phyloP scores from a whole-genome alignment of 371 early-diverging fungal species.

The Lichtheimia hyalospora region DNA sequence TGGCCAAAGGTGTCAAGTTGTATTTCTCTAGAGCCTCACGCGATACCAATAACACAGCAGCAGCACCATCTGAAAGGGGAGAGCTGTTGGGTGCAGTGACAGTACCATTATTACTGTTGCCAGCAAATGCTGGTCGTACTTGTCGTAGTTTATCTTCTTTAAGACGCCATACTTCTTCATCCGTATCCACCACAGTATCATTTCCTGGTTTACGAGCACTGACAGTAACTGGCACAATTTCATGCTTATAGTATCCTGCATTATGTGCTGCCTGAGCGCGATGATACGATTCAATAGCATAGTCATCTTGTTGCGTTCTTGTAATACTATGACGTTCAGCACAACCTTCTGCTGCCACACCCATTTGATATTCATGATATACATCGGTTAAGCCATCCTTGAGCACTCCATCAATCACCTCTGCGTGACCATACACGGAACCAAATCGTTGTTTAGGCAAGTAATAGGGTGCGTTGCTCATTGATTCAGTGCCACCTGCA shows the following conservation, averaged over 20 bases:
- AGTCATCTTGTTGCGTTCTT: conserved; percentile 88
- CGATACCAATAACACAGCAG: conserved; percentile 87
- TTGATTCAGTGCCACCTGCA: conserved; percentile 97
- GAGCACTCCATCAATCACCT: conserved; percentile 84
- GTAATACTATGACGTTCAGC: conserved; percentile 81
- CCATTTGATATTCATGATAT: conserved; percentile 87
- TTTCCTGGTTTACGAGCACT: conserved; percentile 71
- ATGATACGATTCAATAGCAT: conserved; percentile 85
- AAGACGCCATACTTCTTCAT: conserved; percentile 79
- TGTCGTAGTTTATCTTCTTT: conserved; percentile 79
- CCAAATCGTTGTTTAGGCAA: conserved; percentile 80
- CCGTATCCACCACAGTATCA: conserved; percentile 69
- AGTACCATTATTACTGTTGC: conserved; percentile 73
- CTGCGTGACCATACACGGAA: conserved; percentile 84
- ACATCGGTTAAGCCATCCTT: conserved; percentile 94
- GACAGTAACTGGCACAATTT: conserved; percentile 88
- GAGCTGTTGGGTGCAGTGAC: conserved; percentile 97
- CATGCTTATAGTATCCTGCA: conserved; percentile 75
- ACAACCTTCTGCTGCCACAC: conserved; percentile 91
- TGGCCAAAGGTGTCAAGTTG: conserved; percentile 75
- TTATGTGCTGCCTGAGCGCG: conserved; percentile 83
- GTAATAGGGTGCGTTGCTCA: conserved; percentile 96
- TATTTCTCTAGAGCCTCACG: conserved; percentile 74
- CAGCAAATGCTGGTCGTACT: conserved; percentile 85
- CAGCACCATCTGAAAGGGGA: conserved; percentile 93